These are phyloP conservation scores for Bremia lactucae DNA, from an alignment of 352 stramenopile genomes.

Conservation along the genomic window DNA sequence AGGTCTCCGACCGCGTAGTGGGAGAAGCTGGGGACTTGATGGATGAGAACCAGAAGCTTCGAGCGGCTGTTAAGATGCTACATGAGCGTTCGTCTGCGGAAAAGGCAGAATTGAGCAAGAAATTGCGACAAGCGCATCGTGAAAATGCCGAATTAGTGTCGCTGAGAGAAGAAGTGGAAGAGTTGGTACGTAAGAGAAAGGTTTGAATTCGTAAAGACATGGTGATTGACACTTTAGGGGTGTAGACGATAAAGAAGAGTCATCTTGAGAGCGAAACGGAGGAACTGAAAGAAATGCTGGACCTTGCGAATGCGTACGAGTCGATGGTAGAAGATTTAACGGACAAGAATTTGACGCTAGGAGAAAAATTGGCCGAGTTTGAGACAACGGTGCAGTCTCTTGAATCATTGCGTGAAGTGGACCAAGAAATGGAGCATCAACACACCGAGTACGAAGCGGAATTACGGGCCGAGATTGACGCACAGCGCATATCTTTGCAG, in stretches of 20 bases:
- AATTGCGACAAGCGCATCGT: slow-evolving; percentile 61
- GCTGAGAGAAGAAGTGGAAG: slow-evolving; percentile 62
- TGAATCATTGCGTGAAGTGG: slow-evolving; percentile 74
- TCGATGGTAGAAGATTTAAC: slow-evolving; percentile 83
- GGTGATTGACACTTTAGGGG: slow-evolving; percentile 2
- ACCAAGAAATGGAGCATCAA: slow-evolving; percentile 85
- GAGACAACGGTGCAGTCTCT: slow-evolving; percentile 60
- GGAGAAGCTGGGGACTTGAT: slow-evolving; percentile 29
- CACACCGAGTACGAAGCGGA: slow-evolving; percentile 75
- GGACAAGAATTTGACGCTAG: slow-evolving; percentile 79
- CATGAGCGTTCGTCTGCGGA: slow-evolving; percentile 72
- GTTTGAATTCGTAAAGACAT: not conserved
- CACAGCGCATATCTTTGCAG: slow-evolving; percentile 35
- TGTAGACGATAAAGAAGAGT: slow-evolving; percentile 40
- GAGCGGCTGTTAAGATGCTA: slow-evolving; percentile 67
- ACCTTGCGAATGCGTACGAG: slow-evolving; percentile 81
- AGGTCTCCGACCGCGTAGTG: slow-evolving; percentile 22
- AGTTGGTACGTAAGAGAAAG: slow-evolving; percentile 30
- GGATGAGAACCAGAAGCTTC: slow-evolving; percentile 81
- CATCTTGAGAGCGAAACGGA: slow-evolving; percentile 56
- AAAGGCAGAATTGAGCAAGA: slow-evolving; percentile 73
- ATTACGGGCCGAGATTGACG: slow-evolving; percentile 58
- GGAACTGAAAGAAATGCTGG: slow-evolving; percentile 80
- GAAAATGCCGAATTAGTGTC: slow-evolving; percentile 57
- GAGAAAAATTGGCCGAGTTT: slow-evolving; percentile 70